Evolutionary conservation across 2,329 filamentous ascomycete species (phyloP).

Genomic region (Colletotrichum brevisporum): DNA sequence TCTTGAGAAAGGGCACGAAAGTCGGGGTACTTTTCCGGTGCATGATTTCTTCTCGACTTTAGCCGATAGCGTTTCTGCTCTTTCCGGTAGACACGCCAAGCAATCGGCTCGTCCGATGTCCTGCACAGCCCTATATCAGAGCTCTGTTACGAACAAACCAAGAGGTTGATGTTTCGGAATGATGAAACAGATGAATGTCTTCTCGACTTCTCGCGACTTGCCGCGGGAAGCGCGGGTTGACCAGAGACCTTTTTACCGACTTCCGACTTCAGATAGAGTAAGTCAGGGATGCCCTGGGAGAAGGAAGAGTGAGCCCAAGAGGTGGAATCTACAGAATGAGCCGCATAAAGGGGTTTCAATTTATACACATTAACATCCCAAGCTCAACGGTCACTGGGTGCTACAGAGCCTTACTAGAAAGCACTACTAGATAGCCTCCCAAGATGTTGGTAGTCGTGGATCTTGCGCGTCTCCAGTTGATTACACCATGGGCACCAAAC

Average conservation of each 20-base stretch:
- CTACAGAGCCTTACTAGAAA: not conserved
- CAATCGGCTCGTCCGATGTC: not conserved
- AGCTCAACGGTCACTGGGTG: too few relatives aligned
- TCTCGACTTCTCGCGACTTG: not conserved
- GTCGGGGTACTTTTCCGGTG: too few relatives aligned
- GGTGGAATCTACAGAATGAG: not conserved
- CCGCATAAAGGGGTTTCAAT: not conserved
- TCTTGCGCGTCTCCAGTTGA: too few relatives aligned
- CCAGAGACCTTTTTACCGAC: not conserved
- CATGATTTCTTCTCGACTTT: not conserved
- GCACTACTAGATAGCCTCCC: too few relatives aligned
- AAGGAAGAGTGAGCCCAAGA: too few relatives aligned
- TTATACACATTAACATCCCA: not conserved
- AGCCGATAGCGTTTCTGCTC: not conserved
- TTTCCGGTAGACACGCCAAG: not conserved
- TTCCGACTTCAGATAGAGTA: too few relatives aligned
- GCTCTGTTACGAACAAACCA: not conserved
- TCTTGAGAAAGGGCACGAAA: too few relatives aligned
- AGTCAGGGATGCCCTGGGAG: too few relatives aligned
- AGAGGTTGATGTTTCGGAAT: too few relatives aligned
- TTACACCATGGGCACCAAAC: too few relatives aligned
- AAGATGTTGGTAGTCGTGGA: too few relatives aligned
- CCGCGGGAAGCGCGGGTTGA: not conserved
- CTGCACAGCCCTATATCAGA: not conserved
- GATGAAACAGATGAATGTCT: not conserved